These are phyloP conservation scores for Iris pallida DNA, from an alignment of 116 monocot genomes.

Conservation along the genomic window DNA sequence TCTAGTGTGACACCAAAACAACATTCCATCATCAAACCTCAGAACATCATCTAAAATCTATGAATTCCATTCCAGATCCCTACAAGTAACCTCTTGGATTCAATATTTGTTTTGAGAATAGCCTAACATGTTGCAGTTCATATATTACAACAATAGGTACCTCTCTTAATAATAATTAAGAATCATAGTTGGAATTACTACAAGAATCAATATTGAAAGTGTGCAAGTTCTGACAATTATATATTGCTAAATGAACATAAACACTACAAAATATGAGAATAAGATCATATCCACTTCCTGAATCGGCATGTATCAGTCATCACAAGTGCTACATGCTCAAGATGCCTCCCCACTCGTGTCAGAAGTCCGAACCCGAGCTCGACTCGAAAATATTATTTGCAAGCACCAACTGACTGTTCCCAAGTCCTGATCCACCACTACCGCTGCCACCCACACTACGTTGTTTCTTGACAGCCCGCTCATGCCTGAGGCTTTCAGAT, in stretches of 20 bases:
- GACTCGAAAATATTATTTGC: constrained; percentile 30
- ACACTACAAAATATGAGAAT: neutral
- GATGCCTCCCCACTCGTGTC: constrained; percentile 5
- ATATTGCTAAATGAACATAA: neutral
- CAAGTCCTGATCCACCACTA: neutral
- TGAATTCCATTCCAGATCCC: too few relatives aligned
- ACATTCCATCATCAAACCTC: too few relatives aligned
- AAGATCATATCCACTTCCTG: neutral
- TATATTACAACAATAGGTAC: too few relatives aligned
- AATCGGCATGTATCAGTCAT: constrained; percentile 3
- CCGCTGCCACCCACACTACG: neutral
- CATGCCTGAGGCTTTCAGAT: constrained; percentile 25
- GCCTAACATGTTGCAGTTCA: too few relatives aligned
- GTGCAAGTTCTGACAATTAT: neutral
- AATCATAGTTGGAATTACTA: too few relatives aligned
- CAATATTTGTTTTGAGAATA: too few relatives aligned
- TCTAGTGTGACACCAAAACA: too few relatives aligned
- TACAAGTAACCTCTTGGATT: too few relatives aligned
- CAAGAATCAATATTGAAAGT: too few relatives aligned
- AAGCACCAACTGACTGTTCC: constrained; percentile 11
- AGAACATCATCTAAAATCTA: too few relatives aligned
- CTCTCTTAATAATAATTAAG: too few relatives aligned
- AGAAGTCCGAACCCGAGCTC: constrained; percentile 32
- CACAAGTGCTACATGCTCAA: constrained; percentile 19
- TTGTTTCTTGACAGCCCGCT: constrained; percentile 24